Conservation (phyloP, 768 basidiomycete species). For the Suillus subalutaceus region DNA sequence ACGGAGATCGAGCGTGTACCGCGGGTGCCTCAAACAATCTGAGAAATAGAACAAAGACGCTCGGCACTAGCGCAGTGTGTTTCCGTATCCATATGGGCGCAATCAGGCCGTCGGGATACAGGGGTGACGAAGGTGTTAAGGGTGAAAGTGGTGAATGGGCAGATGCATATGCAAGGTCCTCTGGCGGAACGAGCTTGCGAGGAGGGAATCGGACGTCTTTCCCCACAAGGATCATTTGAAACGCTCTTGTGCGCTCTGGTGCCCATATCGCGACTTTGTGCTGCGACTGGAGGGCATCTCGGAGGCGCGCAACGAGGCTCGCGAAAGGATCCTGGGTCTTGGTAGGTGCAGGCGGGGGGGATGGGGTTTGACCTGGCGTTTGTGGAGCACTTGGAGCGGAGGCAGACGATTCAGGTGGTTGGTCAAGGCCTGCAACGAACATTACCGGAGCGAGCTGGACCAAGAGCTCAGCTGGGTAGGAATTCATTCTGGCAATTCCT, state of each 20-base stretch:
- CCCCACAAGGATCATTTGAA: slow-evolving; percentile 85
- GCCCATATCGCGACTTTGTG: slow-evolving; percentile 71
- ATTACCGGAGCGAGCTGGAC: slow-evolving; percentile 90
- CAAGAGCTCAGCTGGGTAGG: slow-evolving; percentile 88
- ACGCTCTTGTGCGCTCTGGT: slow-evolving; percentile 70
- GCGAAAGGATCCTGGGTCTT: slow-evolving; percentile 62
- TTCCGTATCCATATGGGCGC: slow-evolving; percentile 99
- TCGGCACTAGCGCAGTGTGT: slow-evolving; percentile 88
- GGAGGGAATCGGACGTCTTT: slow-evolving; percentile 86
- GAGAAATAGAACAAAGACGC: slow-evolving; percentile 91
- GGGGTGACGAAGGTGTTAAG: slow-evolving; percentile 81
- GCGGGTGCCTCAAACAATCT: slow-evolving; percentile 73
- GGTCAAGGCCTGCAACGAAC: slow-evolving; percentile 88
- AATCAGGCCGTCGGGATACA: slow-evolving; percentile 94
- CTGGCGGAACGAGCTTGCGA: slow-evolving; percentile 66
- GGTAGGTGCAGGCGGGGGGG: slow-evolving; percentile 29
- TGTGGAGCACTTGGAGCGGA: slow-evolving; percentile 19
- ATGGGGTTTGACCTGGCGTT: slow-evolving; percentile 22
- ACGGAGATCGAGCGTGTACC: slow-evolving; percentile 49
- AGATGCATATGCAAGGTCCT: slow-evolving; percentile 56
- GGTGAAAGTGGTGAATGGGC: slow-evolving; percentile 95
- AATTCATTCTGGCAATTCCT: slow-evolving; percentile 64
- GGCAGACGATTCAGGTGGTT: slow-evolving; percentile 19
- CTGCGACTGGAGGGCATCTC: slow-evolving; percentile 68
- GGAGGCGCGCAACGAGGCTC: slow-evolving; percentile 59